Evolutionary conservation across 208 protist species (phyloP).

Genomic region (Leishmania tropica): DNA sequence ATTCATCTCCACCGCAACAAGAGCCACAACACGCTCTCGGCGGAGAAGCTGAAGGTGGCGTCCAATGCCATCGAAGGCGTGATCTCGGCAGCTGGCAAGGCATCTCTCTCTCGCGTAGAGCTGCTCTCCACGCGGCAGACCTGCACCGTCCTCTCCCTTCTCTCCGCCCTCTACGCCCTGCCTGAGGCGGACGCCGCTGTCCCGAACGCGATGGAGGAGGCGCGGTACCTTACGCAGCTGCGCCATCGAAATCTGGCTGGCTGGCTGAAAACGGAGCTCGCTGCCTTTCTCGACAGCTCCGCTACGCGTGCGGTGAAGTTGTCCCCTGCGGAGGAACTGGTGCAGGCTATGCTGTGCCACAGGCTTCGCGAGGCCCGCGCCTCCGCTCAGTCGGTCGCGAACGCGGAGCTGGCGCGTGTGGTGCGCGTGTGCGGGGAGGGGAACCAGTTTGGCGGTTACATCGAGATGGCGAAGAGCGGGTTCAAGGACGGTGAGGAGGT

Average conservation of each 20-base stretch:
- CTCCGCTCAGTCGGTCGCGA: constrained; percentile 43
- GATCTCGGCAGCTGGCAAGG: constrained; percentile 1
- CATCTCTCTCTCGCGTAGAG: constrained; percentile 47
- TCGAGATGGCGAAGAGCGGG: constrained; percentile 56
- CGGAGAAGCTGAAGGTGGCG: constrained; percentile 63
- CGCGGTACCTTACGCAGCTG: constrained; percentile 74
- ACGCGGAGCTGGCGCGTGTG: constrained; percentile 70
- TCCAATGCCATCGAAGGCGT: constrained; percentile 21
- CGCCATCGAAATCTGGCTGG: constrained; percentile 68
- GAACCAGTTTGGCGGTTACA: constrained; percentile 83
- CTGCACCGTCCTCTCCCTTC: constrained; percentile 53
- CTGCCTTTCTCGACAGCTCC: constrained; percentile 32
- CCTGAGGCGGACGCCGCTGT: constrained; percentile 70
- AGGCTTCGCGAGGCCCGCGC: constrained; percentile 65
- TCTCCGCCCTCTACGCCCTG: constrained; percentile 83
- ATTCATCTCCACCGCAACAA: constrained; percentile 32
- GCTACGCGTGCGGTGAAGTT: neutral
- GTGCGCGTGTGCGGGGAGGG: constrained; percentile 83
- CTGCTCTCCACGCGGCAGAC: constrained; percentile 61
- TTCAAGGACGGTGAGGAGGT: constrained; percentile 54
- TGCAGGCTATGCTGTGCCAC: constrained; percentile 80
- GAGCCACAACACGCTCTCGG: constrained; percentile 64
- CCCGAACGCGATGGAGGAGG: constrained; percentile 70
- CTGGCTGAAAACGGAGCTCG: constrained; percentile 77
- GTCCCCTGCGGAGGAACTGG: constrained; percentile 55